A percentile compares a stretch with the other conserved stretches of the same genome.
These are phyloP conservation scores for Crithidia fasciculata DNA, from an alignment of 208 protist genomes.

Conservation along the genomic window DNA sequence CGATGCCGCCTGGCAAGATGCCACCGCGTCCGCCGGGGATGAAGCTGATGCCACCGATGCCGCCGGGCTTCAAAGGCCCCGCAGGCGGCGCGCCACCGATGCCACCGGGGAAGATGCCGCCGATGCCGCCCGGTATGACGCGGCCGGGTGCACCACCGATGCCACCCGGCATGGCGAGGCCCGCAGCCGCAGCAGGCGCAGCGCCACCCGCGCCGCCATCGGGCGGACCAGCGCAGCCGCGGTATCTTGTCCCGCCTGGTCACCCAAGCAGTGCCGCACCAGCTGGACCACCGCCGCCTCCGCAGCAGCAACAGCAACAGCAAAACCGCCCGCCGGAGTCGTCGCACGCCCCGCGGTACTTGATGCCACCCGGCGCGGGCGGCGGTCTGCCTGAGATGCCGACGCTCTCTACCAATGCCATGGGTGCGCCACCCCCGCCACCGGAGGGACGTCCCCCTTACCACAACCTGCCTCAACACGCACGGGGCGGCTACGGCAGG, in stretches of 20 bases:
- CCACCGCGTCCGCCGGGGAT: constrained; percentile 25
- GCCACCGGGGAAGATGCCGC: constrained; percentile 22
- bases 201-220: neutral
- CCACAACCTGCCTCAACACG: constrained; percentile 13
- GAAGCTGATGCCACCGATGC: constrained; percentile 44
- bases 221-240: neutral
- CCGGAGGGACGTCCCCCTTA: neutral
- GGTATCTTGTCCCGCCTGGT: neutral
- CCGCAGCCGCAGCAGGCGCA: too few species aligned
- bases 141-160: constrained; percentile 32
- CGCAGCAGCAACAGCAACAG: neutral
- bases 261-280: constrained; percentile 1
- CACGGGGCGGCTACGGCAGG: constrained; percentile 12
- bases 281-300: neutral
- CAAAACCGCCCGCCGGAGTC: neutral
- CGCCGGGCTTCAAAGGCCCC: constrained; percentile 27
- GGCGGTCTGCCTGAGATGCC: constrained; percentile 12
- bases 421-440: constrained; percentile 7
- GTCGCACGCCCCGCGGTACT: constrained; percentile 17
- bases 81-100: constrained; percentile 13
- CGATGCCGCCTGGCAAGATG: constrained; percentile 44
- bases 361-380: constrained; percentile 24
- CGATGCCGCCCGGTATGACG: constrained; percentile 31
- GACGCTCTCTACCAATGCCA: constrained; percentile 18
- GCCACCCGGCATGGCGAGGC: constrained; percentile 43